phyloP scores from a whole-genome alignment of 331 rosid species.

The Cydonia oblonga region DNA sequence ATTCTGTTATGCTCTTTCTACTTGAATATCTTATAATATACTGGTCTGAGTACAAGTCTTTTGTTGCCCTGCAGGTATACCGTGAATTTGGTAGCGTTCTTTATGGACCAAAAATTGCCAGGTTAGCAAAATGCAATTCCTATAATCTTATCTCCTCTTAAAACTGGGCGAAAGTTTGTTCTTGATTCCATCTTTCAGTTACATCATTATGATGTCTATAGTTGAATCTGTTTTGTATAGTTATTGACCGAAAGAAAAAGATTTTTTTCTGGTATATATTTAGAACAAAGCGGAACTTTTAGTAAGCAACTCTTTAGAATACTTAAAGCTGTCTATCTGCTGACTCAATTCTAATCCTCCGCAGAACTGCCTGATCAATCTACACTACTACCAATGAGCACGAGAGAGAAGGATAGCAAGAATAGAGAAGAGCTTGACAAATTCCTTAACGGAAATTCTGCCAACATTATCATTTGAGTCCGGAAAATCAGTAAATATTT shows the following conservation, averaged over 20 bases:
- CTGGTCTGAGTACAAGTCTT: background rate
- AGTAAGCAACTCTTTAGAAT: background rate
- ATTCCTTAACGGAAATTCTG: constrained; percentile 8
- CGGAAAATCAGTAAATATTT: constrained; percentile 6
- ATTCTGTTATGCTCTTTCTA: background rate
- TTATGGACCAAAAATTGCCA: constrained; percentile 22
- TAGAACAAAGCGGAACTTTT: background rate
- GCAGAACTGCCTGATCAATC: constrained; percentile 31
- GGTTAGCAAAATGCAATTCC: constrained; percentile 11
- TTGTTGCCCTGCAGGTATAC: constrained; percentile 23
- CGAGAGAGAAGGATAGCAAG: constrained; percentile 17
- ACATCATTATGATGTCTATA: no score
- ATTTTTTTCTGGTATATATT: background rate
- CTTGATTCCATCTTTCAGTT: background rate
- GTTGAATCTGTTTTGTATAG: no score
- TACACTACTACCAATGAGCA: constrained; percentile 15
- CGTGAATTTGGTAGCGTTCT: constrained; percentile 25
- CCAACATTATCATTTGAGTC: constrained; percentile 1
- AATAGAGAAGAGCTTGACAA: constrained; percentile 17
- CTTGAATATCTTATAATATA: background rate
- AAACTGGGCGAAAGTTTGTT: background rate
- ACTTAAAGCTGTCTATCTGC: background rate
- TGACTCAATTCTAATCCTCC: background rate
- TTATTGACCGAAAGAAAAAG: no score
- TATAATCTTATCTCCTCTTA: background rate